Percentiles rank a stretch among this genome's conserved stretches.
These are phyloP conservation scores for Ceratocystis cacaofunesta DNA, from an alignment of 2,329 filamentous ascomycete genomes.

Conservation along the genomic window DNA sequence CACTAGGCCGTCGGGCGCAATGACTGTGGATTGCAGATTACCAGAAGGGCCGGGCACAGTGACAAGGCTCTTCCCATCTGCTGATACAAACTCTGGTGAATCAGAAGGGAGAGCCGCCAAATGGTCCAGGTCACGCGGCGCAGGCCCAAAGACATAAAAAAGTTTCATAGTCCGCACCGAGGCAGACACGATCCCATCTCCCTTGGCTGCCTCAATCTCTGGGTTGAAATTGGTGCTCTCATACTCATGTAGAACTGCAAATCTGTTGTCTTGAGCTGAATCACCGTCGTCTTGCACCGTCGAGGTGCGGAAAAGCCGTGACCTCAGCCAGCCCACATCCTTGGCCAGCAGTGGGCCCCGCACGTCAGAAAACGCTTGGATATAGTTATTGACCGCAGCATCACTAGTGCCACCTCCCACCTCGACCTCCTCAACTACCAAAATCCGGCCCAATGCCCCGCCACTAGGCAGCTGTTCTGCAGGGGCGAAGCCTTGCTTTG, in stretches of 20 bases:
- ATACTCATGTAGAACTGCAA: slow-evolving; percentile 60
- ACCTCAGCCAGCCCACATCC: slow-evolving; percentile 59
- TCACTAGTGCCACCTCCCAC: slow-evolving; percentile 25
- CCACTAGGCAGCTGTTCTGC: slow-evolving; percentile 45
- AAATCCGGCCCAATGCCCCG: slow-evolving; percentile 43
- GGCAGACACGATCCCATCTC: slow-evolving; percentile 43
- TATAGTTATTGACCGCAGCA: slow-evolving; percentile 50
- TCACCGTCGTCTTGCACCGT: slow-evolving; percentile 41
- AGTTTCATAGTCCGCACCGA: slow-evolving; percentile 50
- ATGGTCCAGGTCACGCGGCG: slow-evolving; percentile 50
- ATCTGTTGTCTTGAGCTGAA: slow-evolving; percentile 35
- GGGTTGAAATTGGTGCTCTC: slow-evolving; percentile 21
- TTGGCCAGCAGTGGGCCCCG: not conserved
- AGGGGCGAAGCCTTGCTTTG: slow-evolving; percentile 41
- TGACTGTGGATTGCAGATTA: slow-evolving; percentile 47
- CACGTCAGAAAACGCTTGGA: slow-evolving; percentile 36
- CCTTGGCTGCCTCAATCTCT: slow-evolving; percentile 43
- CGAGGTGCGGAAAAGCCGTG: slow-evolving; percentile 49
- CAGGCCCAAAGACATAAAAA: slow-evolving; percentile 68
- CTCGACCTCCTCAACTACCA: slow-evolving; percentile 44
- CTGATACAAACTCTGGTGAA: slow-evolving; percentile 35
- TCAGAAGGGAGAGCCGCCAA: slow-evolving; percentile 36
- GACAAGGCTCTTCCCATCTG: slow-evolving; percentile 29
- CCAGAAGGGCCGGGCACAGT: slow-evolving; percentile 34
- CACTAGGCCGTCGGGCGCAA: slow-evolving; percentile 47